A percentile compares a stretch with the other conserved stretches of the same genome.
These are phyloP conservation scores for Aspergillus floridensis DNA, from an alignment of 2,329 filamentous ascomycete species.

Conservation along the genomic window DNA sequence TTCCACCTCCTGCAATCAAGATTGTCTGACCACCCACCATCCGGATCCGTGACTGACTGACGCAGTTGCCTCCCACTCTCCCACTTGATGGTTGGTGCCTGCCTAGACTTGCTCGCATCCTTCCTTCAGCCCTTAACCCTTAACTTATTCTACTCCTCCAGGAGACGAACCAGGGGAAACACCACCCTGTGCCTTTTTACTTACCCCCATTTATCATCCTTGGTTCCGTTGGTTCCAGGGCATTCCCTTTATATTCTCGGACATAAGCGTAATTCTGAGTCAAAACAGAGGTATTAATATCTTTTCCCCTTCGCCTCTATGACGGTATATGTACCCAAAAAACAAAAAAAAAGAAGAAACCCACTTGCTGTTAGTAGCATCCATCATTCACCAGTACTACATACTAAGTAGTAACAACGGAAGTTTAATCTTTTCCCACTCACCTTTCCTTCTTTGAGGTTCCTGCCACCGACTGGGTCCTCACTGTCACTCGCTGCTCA, in stretches of 20 bases:
- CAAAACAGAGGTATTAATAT: slow-evolving; percentile 15
- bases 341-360: not conserved
- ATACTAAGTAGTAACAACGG: slow-evolving; percentile 1
- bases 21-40: slow-evolving; percentile 14
- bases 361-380: slow-evolving; percentile 5
- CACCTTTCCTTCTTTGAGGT: slow-evolving; percentile 2
- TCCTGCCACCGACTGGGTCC: not conserved
- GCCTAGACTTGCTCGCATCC: not conserved
- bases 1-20: slow-evolving; percentile 19
- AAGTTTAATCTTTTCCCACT: slow-evolving; percentile 6
- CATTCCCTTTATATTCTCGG: slow-evolving; percentile 1
- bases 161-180: slow-evolving; percentile 11
- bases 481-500: not conserved
- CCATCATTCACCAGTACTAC: not conserved
- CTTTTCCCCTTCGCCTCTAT: slow-evolving; percentile 2
- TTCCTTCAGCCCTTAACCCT: slow-evolving; percentile 3
- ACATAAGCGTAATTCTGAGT: not conserved
- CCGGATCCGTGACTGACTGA: slow-evolving; percentile 3
- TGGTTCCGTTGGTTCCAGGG: slow-evolving; percentile 5
- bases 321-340: not conserved
- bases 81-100: slow-evolving; percentile 6
- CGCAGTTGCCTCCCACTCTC: not conserved
- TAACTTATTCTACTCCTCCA: not conserved
- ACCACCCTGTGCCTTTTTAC: not conserved
- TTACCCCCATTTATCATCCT: slow-evolving; percentile 13